These are phyloP conservation scores for Chaetomiaceae sp. DNA, from an alignment of 2,329 filamentous ascomycete genomes.

Conservation along the genomic window DNA sequence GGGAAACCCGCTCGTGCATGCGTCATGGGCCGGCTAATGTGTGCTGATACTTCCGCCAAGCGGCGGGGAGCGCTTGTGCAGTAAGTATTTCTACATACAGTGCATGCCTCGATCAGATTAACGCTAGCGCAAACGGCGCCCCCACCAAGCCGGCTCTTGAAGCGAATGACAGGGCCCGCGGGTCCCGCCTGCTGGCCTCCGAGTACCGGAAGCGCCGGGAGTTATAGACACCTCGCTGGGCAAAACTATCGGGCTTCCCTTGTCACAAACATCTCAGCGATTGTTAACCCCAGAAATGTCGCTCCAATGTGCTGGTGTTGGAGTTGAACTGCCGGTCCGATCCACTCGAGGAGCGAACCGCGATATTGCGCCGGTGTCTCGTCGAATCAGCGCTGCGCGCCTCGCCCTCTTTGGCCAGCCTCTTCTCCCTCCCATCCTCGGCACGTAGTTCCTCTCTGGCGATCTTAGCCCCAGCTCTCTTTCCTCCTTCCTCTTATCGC, in stretches of 20 bases:
- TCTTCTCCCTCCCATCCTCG: constrained; percentile 11
- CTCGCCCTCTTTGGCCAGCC: constrained; percentile 21
- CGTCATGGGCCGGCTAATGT: no score
- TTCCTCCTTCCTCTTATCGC: constrained; percentile 20
- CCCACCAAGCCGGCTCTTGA: background rate
- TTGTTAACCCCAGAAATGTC: constrained; percentile 6
- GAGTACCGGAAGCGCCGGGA: background rate
- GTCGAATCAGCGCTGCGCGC: constrained; percentile 20
- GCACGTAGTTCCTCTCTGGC: constrained; percentile 21
- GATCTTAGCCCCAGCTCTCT: constrained; percentile 6
- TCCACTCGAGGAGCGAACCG: constrained; percentile 5
- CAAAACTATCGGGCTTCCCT: no score
- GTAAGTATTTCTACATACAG: background rate
- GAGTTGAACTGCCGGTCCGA: constrained; percentile 4
- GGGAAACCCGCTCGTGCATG: constrained; percentile 2
- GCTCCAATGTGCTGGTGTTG: constrained; percentile 20
- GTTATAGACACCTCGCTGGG: no score
- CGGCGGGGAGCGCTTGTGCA: no score
- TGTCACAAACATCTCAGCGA: background rate
- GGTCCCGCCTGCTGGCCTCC: background rate
- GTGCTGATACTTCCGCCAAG: no score
- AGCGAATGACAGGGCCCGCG: background rate
- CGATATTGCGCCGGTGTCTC: constrained; percentile 16
- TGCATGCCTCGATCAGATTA: no score
- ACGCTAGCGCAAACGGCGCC: background rate